Conservation (phyloP, 202 grass and related monocot genomes). For the Schoenoplectus triqueter region DNA sequence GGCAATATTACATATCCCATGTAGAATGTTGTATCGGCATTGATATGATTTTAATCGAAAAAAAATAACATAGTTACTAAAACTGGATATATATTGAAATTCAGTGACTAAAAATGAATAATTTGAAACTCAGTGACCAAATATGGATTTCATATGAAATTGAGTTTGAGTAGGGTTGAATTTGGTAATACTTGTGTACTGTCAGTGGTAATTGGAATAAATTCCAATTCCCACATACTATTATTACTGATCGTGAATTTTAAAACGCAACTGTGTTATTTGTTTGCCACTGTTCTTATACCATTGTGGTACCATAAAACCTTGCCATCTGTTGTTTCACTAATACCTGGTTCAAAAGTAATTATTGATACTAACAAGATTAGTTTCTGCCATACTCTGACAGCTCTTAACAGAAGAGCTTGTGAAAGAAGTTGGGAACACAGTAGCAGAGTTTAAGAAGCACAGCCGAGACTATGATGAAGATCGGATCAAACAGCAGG, state of each 20-base stretch:
- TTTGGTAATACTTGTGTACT: background rate
- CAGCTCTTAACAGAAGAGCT: conserved; percentile 87
- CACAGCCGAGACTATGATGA: conserved; percentile 93
- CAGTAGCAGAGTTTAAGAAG: conserved; percentile 71
- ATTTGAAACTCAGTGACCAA: too few species aligned
- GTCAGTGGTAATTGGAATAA: background rate
- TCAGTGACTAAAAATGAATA: too few species aligned
- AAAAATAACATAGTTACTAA: too few species aligned
- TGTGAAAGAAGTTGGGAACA: conserved; percentile 83
- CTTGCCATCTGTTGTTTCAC: conserved; percentile 1
- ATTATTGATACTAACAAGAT: conserved; percentile 29
- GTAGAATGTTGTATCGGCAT: too few species aligned
- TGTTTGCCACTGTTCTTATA: background rate
- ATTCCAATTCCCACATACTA: background rate
- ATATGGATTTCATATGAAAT: too few species aligned
- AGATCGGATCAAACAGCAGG: conserved; percentile 76
- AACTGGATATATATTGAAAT: too few species aligned
- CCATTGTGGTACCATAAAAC: background rate
- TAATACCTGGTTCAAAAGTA: background rate
- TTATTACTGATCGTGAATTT: background rate
- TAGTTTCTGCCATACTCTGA: conserved; percentile 40
- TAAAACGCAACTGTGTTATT: background rate
- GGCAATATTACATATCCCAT: too few species aligned
- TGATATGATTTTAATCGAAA: too few species aligned
- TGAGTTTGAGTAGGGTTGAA: background rate